Base-by-base conservation (phyloP, 1,284 basidiomycete genomes). In the Rhodotorula sp. region DNA sequence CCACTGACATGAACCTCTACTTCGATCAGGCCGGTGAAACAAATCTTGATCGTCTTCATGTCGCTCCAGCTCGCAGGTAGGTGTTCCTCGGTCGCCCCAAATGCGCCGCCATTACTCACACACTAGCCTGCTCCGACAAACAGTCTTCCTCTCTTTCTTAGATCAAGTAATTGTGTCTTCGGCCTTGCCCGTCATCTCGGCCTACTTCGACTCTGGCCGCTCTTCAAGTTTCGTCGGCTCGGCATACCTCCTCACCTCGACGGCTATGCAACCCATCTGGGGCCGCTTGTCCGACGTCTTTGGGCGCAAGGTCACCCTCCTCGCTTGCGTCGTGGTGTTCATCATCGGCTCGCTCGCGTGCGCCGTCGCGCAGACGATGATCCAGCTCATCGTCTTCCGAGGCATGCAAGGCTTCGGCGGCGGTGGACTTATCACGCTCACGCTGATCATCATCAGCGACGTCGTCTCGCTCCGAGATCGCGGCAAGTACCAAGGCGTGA, bases 281-380 rank as follows among this genome's bases (percentile, higher is more conserved):
- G 89, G 89, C 48, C 85, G 88, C 10, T 86, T 90, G n/a, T 82
- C 87, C 83, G 90, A 92, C 75, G 90, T 81, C 49, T 91, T 90
- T 75, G 90, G 90, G 23, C 83, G 90, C 45, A 91, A 92, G 78
- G 80, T 82, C 26, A 85, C 87, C 1, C 82, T 91, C 55, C 62
- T 71, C 52, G 50, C 57, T 15, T 71, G 12, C 85, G 54, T 90
- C 56, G 88, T 88, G 79, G 85, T 89, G 81, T 79, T 89, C 52
- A 64, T 78, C 26, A 68, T 81, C 56, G 80, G 80, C 5, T 79
- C 78, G 19, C 75, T 81, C 16, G 78, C 84, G 28, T 84, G 86
- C 15, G 87, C 87, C 0, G 85, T 89, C 75, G 85, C 87, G 4
- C 84, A 84, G 77, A 86, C 82, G 0, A 89, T 92, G 77, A 82